phyloP scores from a whole-genome alignment of 768 basidiomycete species.

The Boletus edulis region DNA sequence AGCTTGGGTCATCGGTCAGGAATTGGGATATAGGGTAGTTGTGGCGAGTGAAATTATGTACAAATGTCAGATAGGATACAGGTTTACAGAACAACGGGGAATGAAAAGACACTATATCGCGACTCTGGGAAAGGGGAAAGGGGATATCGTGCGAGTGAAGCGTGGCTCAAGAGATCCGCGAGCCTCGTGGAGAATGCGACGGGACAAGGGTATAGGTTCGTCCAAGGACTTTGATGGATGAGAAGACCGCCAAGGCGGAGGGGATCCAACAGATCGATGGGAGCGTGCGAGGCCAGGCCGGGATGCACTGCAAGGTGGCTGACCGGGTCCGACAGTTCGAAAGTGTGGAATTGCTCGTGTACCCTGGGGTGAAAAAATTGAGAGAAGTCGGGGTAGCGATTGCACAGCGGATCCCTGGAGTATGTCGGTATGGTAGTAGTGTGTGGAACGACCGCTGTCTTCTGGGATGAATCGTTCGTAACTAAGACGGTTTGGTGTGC shows the following conservation, averaged over 20 bases:
- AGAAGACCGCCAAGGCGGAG: background rate
- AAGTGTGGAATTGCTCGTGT: slow-evolving; percentile 6
- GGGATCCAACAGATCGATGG: background rate
- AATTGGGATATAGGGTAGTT: background rate
- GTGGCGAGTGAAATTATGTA: slow-evolving; percentile 1
- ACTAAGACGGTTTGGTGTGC: slow-evolving; percentile 1
- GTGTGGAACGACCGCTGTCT: background rate
- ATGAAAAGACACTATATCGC: background rate
- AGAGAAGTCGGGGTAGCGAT: slow-evolving; percentile 34
- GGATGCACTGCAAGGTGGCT: background rate
- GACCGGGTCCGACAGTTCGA: background rate
- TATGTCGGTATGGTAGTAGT: slow-evolving; percentile 13
- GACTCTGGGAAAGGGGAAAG: background rate
- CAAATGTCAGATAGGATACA: slow-evolving; percentile 5
- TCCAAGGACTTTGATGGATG: background rate
- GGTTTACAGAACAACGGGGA: slow-evolving; percentile 9
- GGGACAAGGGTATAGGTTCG: slow-evolving; percentile 11
- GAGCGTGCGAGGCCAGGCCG: background rate
- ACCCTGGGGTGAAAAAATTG: slow-evolving; percentile 26
- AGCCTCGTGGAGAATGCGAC: slow-evolving; percentile 21
- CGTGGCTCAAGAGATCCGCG: slow-evolving; percentile 10
- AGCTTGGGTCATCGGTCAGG: slow-evolving; percentile 43
- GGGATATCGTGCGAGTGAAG: background rate
- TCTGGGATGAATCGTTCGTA: background rate
- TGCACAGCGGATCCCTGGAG: slow-evolving; percentile 31